These are phyloP conservation scores for Colletotrichum sp. DNA, from an alignment of 2,329 filamentous ascomycete species.

Conservation along the genomic window DNA sequence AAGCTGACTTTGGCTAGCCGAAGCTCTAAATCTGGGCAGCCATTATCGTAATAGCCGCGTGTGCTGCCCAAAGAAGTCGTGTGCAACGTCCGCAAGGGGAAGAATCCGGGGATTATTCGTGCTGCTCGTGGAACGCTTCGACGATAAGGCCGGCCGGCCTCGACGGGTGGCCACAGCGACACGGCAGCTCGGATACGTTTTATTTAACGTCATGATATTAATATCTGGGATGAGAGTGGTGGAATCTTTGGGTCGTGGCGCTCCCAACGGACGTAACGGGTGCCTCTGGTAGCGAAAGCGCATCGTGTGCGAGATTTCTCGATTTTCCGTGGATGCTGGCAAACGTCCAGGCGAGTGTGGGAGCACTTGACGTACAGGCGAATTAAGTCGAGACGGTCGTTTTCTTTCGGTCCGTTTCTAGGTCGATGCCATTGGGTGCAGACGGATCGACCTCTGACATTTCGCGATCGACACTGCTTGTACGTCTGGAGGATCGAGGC, in stretches of 20 bases:
- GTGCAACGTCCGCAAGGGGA: background rate
- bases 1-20: background rate
- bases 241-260: background rate
- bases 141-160: slow-evolving; percentile 11
- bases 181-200: background rate
- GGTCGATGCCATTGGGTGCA: background rate
- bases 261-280: background rate
- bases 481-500: background rate
- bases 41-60: background rate
- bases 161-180: background rate
- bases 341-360: background rate
- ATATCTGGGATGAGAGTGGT: background rate
- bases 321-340: background rate
- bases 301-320: background rate
- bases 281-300: background rate
- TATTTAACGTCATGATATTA: slow-evolving; percentile 3
- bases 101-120: slow-evolving; percentile 5
- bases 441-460: background rate
- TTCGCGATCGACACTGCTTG: background rate
- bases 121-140: background rate
- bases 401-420: background rate
- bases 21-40: background rate
- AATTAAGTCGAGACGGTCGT: background rate
- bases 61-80: background rate
- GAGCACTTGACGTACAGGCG: background rate